Conservation (phyloP, 768 basidiomycete species). For the Panaeolus cyanescens region DNA sequence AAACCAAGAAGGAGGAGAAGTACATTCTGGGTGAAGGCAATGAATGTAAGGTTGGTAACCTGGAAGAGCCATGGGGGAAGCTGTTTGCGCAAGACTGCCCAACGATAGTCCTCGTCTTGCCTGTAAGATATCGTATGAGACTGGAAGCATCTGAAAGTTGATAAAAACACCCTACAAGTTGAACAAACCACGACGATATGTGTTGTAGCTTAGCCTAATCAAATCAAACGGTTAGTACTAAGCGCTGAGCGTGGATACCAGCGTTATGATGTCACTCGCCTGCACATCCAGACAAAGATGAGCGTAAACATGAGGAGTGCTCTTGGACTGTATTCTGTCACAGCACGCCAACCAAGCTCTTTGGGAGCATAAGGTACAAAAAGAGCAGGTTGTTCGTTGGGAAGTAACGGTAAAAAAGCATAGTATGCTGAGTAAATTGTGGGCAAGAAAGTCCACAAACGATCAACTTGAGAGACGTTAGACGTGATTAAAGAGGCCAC, state of each 20-base stretch:
- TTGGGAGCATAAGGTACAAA: constrained; percentile 61
- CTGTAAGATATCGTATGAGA: constrained; percentile 32
- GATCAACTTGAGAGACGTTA: constrained; percentile 89
- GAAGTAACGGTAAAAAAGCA: constrained; percentile 71
- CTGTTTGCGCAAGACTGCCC: constrained; percentile 72
- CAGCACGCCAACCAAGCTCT: constrained; percentile 36
- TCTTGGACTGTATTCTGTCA: constrained; percentile 63
- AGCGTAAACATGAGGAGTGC: constrained; percentile 76
- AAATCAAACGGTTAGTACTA: constrained; percentile 15
- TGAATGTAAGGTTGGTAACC: constrained; percentile 59
- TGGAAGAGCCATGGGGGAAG: constrained; percentile 47
- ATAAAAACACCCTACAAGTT: constrained; percentile 47
- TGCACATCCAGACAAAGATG: constrained; percentile 67
- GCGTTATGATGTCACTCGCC: constrained; percentile 31
- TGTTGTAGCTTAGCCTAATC: constrained; percentile 72
- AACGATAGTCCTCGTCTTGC: constrained; percentile 90
- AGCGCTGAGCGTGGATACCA: constrained; percentile 12
- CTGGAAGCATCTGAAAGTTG: not conserved
- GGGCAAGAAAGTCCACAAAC: constrained; percentile 79
- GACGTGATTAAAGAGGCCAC: constrained; percentile 65
- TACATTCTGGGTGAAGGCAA: constrained; percentile 78
- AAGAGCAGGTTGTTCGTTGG: constrained; percentile 36
- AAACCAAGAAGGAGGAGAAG: constrained; percentile 74
- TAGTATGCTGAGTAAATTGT: constrained; percentile 82
- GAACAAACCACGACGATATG: constrained; percentile 82